These are phyloP conservation scores for Plantago ovata DNA, from an alignment of 257 asterid genomes.

Conservation along the genomic window DNA sequence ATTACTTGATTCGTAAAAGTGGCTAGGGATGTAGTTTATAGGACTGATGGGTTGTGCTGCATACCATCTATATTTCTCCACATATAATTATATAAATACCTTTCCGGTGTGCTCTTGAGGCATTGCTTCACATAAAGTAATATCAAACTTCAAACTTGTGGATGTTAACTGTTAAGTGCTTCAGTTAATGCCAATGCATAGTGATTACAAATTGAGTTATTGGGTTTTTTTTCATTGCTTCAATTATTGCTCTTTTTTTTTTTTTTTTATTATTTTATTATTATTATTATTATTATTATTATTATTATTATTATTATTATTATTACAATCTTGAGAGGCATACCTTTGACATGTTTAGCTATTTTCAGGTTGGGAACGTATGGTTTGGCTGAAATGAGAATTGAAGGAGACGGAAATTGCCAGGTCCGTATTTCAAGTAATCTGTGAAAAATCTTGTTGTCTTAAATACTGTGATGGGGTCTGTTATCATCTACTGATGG, in stretches of 20 bases:
- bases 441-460: constrained; percentile 10
- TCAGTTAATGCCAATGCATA: not conserved
- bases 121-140: too few species aligned
- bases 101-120: too few species aligned
- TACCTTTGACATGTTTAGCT: constrained; percentile 24
- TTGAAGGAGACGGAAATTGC: constrained; percentile 97
- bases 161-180: too few species aligned
- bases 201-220: not conserved
- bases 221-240: constrained; percentile 2
- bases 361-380: constrained; percentile 68
- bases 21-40: too few species aligned
- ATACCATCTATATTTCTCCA: too few species aligned
- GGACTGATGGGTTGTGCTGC: too few species aligned
- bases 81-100: too few species aligned
- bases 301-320: constrained; percentile 5
- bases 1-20: too few species aligned
- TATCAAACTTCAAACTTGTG: too few species aligned
- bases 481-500: not conserved
- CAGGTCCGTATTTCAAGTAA: constrained; percentile 57
- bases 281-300: too few species aligned
- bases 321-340: constrained; percentile 18
- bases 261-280: constrained; percentile 9
- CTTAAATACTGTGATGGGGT: constrained; percentile 13
- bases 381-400: constrained; percentile 79
- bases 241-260: constrained; percentile 8